Percentiles rank a stretch among this genome's conserved stretches.
Conservation (phyloP, 495 filamentous ascomycete species). For the Evansstolkia leycettana region DNA sequence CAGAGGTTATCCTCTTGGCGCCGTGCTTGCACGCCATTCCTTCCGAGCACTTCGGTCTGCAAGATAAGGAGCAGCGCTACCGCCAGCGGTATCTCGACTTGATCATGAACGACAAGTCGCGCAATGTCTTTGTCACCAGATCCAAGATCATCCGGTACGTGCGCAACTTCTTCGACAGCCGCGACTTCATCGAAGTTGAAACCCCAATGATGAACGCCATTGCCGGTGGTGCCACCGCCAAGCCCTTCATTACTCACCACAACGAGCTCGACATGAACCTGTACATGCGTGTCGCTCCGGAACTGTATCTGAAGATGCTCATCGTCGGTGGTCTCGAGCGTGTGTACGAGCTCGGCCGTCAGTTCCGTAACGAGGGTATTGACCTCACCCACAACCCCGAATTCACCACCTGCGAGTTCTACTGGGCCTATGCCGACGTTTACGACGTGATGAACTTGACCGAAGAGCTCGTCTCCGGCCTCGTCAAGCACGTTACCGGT, state of each 20-base stretch:
- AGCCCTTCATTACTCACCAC: constrained; percentile 89
- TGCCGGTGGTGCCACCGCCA: constrained; percentile 90
- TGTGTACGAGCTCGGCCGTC: constrained; percentile 85
- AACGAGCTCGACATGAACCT: constrained; percentile 89
- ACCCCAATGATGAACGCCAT: constrained; percentile 97
- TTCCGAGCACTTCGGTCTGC: constrained; percentile 82
- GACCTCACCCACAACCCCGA: constrained; percentile 98
- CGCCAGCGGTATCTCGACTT: constrained; percentile 89
- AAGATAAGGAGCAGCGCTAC: constrained; percentile 85
- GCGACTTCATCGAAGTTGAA: constrained; percentile 88
- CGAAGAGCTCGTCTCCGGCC: constrained; percentile 84
- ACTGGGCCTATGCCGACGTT: constrained; percentile 87
- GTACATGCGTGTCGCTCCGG: constrained; percentile 89
- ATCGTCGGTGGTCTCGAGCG: constrained; percentile 86
- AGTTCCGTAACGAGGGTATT: constrained; percentile 91
- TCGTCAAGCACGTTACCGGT: constrained; percentile 84
- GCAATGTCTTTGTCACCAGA: constrained; percentile 69
- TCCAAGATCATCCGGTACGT: constrained; percentile 78
- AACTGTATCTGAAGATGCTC: constrained; percentile 92
- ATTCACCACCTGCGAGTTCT: constrained; percentile 97
- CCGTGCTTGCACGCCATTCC: constrained; percentile 93
- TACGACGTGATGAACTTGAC: constrained; percentile 89
- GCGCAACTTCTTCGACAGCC: constrained; percentile 71
- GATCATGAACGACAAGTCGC: constrained; percentile 82
- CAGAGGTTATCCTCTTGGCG: constrained; percentile 68